phyloP scores from a whole-genome alignment of 148 eudicot genomes.

The Rhododendron simsii region DNA sequence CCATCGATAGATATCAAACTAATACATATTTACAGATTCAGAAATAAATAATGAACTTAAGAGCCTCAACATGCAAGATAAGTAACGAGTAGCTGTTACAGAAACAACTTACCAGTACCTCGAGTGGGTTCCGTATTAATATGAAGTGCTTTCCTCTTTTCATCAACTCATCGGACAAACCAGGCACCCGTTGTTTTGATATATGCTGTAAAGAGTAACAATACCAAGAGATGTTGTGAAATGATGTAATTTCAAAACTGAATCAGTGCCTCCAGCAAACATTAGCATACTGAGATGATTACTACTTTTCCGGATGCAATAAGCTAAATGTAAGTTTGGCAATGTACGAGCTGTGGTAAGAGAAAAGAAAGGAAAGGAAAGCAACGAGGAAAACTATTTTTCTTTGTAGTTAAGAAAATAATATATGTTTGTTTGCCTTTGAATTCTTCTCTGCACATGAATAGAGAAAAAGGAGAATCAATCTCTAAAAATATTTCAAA shows the following conservation, averaged over 20 bases:
- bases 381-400: not conserved
- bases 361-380: not conserved
- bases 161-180: constrained; percentile 62
- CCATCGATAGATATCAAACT: not conserved
- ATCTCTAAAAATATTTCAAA: not conserved
- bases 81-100: not conserved
- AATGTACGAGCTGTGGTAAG: not conserved
- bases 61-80: not conserved
- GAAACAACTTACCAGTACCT: constrained; percentile 56
- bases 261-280: constrained; percentile 2
- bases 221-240: not conserved
- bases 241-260: not conserved
- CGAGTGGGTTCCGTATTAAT: constrained; percentile 82
- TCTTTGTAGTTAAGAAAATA: not conserved
- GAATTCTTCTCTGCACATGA: not conserved
- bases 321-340: not conserved
- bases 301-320: not conserved
- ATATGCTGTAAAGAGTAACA: constrained; percentile 60
- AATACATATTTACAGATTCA: not conserved
- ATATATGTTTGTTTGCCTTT: not conserved
- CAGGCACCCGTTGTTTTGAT: constrained; percentile 68
- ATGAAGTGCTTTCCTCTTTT: constrained; percentile 90
- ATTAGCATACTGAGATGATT: not conserved
- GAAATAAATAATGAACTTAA: not conserved
- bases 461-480: not conserved